Percentiles rank a stretch among this genome's conserved stretches.
Evolutionary conservation across 2,329 filamentous ascomycete genomes (phyloP).

Genomic region (Fusarium sp.): DNA sequence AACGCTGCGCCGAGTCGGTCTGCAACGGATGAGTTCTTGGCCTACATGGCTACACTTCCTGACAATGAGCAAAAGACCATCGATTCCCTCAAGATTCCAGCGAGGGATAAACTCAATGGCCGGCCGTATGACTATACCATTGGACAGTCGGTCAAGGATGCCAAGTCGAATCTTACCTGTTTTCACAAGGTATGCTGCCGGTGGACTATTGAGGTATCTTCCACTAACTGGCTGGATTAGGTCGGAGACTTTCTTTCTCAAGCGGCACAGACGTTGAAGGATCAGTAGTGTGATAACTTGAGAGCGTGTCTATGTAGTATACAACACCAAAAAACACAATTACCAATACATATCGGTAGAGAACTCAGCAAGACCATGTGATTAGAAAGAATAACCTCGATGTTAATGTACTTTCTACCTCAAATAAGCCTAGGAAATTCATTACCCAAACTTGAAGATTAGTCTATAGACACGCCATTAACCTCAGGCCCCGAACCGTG

Average conservation of each 20-base stretch:
- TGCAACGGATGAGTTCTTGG: background rate
- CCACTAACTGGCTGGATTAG: background rate
- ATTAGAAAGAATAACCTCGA: background rate
- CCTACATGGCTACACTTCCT: background rate
- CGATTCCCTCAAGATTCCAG: constrained; percentile 1
- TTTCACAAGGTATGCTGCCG: background rate
- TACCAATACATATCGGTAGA: background rate
- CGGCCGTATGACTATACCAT: background rate
- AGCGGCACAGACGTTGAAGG: background rate
- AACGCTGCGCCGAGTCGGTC: constrained; percentile 1
- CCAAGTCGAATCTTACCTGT: background rate
- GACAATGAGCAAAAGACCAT: background rate
- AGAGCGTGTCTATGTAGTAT: background rate
- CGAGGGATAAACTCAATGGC: background rate
- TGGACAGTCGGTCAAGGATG: constrained; percentile 1
- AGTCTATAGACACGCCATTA: background rate
- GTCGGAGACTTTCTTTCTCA: constrained; percentile 1
- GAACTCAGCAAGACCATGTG: background rate
- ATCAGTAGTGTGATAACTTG: background rate
- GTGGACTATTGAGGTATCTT: background rate
- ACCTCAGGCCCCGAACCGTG: background rate
- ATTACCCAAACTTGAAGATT: background rate
- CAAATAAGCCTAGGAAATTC: background rate
- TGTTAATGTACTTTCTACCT: rapidly evolving
- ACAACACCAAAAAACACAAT: background rate